phyloP scores from a whole-genome alignment of 345 rosid genomes.

The Iberis pinnata region DNA sequence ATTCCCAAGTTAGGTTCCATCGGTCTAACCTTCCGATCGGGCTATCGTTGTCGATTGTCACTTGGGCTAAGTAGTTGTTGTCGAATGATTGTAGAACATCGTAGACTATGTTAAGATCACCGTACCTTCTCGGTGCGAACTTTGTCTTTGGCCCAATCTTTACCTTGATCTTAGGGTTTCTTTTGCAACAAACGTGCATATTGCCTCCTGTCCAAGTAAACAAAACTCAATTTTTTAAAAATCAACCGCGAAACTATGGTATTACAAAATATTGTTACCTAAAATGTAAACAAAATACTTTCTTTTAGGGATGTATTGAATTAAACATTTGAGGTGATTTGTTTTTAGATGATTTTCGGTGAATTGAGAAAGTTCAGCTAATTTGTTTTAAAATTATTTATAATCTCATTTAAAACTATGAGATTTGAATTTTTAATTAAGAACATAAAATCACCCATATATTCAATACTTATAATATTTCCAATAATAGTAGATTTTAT shows the following conservation, averaged over 20 bases:
- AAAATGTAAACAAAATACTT: too few relatives aligned
- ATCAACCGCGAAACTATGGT: not conserved
- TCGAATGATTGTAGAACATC: constrained; percentile 62
- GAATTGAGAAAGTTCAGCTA: too few relatives aligned
- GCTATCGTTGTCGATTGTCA: constrained; percentile 65
- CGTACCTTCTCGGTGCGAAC: constrained; percentile 44
- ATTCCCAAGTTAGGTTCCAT: constrained; percentile 95
- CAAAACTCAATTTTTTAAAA: not conserved
- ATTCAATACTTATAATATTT: too few relatives aligned
- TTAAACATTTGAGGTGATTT: too few relatives aligned
- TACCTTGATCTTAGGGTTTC: constrained; percentile 51
- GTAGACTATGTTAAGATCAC: constrained; percentile 58
- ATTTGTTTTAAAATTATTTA: too few relatives aligned
- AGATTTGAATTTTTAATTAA: too few relatives aligned
- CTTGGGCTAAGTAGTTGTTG: constrained; percentile 78
- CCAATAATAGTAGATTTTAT: too few relatives aligned
- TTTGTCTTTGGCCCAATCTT: constrained; percentile 38
- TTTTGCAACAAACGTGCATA: constrained; percentile 68
- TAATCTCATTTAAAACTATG: too few relatives aligned
- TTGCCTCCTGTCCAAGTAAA: constrained; percentile 39
- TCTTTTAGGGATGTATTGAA: too few relatives aligned
- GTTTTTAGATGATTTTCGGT: too few relatives aligned
- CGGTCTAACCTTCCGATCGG: constrained; percentile 76
- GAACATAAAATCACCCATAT: too few relatives aligned
- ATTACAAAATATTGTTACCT: too few relatives aligned